phyloP scores from a whole-genome alignment of 805 yeast genomes.

The Kodamaea neixiangensis region DNA sequence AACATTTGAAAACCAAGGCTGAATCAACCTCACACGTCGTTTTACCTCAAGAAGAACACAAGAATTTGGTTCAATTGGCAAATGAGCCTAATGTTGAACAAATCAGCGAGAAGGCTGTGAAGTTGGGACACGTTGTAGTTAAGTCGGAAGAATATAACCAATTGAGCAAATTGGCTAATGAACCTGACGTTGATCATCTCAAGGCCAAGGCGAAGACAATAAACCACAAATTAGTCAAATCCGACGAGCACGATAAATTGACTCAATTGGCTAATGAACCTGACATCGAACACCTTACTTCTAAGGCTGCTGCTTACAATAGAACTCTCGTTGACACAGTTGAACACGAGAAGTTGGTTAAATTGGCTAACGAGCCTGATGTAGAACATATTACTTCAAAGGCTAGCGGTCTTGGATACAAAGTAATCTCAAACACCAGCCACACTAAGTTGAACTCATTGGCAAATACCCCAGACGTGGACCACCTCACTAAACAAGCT shows the following conservation, averaged over 20 bases:
- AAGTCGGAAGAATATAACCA: conserved; percentile 12
- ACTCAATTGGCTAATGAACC: conserved; percentile 21
- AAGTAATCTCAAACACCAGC: conserved; percentile 9
- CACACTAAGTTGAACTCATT: conserved; percentile 13
- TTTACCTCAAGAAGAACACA: conserved; percentile 17
- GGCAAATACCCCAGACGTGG: conserved; percentile 17
- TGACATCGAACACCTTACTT: conserved; percentile 22
- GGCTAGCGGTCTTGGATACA: conserved; percentile 13
- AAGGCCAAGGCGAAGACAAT: conserved; percentile 13
- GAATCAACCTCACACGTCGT: conserved; percentile 16
- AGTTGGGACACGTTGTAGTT: conserved; percentile 6
- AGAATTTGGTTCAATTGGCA: conserved; percentile 14
- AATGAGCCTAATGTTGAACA: conserved; percentile 12
- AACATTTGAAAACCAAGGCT: conserved; percentile 20
- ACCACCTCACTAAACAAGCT: conserved; percentile 13
- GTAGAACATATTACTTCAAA: conserved; percentile 13
- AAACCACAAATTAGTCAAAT: conserved; percentile 9
- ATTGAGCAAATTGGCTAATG: conserved; percentile 15
- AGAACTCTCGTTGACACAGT: conserved; percentile 19
- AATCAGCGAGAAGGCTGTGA: conserved; percentile 9
- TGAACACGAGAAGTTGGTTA: conserved; percentile 16
- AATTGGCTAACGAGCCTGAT: conserved; percentile 18
- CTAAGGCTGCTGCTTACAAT: conserved; percentile 22
- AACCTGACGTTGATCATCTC: conserved; percentile 28
- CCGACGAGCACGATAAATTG: conserved; percentile 13